These are phyloP conservation scores for Annona squamosa DNA, from an alignment of 164 flowering plant species.

Conservation along the genomic window DNA sequence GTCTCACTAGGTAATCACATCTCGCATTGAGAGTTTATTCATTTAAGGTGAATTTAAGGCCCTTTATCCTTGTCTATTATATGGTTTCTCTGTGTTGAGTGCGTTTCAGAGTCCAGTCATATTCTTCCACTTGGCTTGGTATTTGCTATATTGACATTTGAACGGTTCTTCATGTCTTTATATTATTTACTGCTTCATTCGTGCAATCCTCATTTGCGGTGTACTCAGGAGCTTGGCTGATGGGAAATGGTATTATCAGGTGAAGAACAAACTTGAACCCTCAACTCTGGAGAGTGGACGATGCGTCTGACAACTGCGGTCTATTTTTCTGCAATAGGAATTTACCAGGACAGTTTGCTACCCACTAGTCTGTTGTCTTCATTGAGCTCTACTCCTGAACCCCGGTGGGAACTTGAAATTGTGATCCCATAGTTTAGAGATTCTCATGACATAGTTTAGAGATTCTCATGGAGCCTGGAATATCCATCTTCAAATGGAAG, in stretches of 20 bases:
- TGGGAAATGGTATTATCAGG: neutral
- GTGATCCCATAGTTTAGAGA: no score
- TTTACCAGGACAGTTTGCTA: no score
- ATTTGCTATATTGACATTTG: neutral
- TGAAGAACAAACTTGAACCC: neutral
- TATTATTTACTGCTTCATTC: neutral
- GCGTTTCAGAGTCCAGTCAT: neutral
- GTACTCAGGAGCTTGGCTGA: neutral
- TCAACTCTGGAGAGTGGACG: neutral
- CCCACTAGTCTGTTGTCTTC: no score
- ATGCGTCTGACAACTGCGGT: no score
- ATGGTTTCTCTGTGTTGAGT: neutral
- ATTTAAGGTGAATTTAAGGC: neutral
- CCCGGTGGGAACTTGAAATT: no score
- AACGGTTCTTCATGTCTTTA: neutral
- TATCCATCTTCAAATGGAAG: no score
- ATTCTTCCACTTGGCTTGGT: neutral
- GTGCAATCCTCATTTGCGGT: neutral
- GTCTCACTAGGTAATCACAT: no score
- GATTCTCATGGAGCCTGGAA: no score
- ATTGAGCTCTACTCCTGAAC: no score
- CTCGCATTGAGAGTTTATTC: neutral
- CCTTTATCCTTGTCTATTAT: neutral
- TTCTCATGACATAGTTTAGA: no score
- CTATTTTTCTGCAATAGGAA: no score